Percentiles rank a stretch among this genome's conserved stretches.
These are phyloP conservation scores for Capronia coronata DNA, from an alignment of 2,329 filamentous ascomycete species.

Conservation along the genomic window DNA sequence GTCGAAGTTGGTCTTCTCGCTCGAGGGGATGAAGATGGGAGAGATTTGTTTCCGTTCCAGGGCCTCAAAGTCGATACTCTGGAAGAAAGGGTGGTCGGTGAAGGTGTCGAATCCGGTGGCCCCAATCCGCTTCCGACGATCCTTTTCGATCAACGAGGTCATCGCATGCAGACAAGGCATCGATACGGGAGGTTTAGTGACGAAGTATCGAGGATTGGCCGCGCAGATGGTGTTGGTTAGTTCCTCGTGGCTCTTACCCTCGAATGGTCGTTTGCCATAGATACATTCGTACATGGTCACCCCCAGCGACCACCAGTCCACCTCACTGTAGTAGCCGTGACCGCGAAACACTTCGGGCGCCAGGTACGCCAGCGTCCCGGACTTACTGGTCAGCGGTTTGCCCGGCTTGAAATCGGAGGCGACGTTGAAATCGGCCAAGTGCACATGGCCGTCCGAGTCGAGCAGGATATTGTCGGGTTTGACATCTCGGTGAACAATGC, in stretches of 20 bases:
- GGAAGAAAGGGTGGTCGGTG: constrained; percentile 83
- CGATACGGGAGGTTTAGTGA: constrained; percentile 84
- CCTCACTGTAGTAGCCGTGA: constrained; percentile 78
- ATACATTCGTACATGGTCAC: constrained; percentile 99
- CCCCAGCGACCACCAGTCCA: constrained; percentile 97
- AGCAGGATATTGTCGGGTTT: constrained; percentile 89
- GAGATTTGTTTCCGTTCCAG: constrained; percentile 82
- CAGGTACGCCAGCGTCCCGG: constrained; percentile 89
- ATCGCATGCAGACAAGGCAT: constrained; percentile 86
- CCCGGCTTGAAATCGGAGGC: constrained; percentile 84
- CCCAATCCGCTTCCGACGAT: constrained; percentile 77
- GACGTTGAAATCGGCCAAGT: constrained; percentile 98
- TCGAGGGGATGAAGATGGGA: constrained; percentile 86
- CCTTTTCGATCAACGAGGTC: constrained; percentile 70
- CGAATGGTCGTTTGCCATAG: constrained; percentile 97
- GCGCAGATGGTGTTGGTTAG: constrained; percentile 74
- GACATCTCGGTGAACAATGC: constrained; percentile 84
- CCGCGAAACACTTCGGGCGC: constrained; percentile 93
- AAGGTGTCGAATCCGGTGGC: constrained; percentile 75
- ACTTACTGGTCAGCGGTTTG: constrained; percentile 85
- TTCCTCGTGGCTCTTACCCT: constrained; percentile 76
- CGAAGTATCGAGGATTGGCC: constrained; percentile 78
- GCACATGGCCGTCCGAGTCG: constrained; percentile 85
- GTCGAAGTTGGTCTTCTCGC: constrained; percentile 98
- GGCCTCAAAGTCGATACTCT: constrained; percentile 72